phyloP scores from a whole-genome alignment of 345 rosid genomes.

The Eucalyptus polyanthemos region DNA sequence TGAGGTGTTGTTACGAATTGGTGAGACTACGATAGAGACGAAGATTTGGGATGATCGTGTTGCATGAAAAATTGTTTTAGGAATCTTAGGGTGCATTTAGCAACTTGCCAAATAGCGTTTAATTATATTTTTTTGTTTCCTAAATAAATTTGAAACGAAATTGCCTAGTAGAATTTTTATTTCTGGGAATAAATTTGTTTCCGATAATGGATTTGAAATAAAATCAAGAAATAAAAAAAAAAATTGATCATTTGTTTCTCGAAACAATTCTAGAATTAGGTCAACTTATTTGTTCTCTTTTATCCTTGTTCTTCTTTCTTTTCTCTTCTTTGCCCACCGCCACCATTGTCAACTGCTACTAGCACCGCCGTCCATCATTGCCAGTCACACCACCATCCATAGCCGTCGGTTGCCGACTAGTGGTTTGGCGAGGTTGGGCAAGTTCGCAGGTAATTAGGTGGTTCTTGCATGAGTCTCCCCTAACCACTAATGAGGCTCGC shows the following conservation, averaged over 20 bases:
- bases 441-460: rapidly evolving
- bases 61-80: no score
- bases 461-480: rapidly evolving
- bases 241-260: rapidly evolving
- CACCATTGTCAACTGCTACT: rapidly evolving
- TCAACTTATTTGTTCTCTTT: no score
- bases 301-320: no score
- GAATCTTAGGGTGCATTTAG: rapidly evolving
- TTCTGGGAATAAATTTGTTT: no score
- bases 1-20: no score
- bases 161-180: rapidly evolving
- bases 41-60: no score
- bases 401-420: rapidly evolving
- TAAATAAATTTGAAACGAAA: rapidly evolving
- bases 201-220: rapidly evolving
- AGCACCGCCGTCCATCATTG: no score
- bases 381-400: rapidly evolving
- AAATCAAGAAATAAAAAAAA: no score
- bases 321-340: rapidly evolving
- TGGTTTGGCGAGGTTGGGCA: rapidly evolving
- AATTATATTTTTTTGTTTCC: rapidly evolving
- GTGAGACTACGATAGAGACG: no score
- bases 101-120: rapidly evolving
- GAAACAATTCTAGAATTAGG: rapidly evolving
- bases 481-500: rapidly evolving